Conservation (phyloP, 805 yeast species). For the Pichia nanzhaoensis region DNA sequence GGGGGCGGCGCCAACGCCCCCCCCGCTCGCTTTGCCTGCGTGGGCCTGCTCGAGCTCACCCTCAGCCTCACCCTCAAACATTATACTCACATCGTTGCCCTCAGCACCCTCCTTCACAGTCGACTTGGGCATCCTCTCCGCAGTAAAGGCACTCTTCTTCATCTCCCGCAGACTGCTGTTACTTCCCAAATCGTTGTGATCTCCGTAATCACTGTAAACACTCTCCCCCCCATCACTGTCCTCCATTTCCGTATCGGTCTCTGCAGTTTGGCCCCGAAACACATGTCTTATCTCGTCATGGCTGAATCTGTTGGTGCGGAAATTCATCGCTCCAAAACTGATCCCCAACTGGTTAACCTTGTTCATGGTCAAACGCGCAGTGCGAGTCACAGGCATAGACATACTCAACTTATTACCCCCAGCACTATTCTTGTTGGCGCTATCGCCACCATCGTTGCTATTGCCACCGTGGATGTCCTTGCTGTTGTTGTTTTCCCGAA, state of each 20-base stretch:
- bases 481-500: slow-evolving; percentile 1
- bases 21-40: too few relatives aligned
- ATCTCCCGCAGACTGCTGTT: slow-evolving; percentile 25
- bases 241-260: neutral
- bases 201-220: neutral
- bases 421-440: neutral
- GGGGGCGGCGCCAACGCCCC: neutral
- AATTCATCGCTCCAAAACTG: slow-evolving; percentile 12
- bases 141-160: slow-evolving; percentile 36
- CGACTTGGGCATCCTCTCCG: slow-evolving; percentile 66
- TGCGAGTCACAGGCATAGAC: neutral
- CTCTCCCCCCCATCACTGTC: neutral
- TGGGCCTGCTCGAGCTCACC: too few relatives aligned
- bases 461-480: neutral
- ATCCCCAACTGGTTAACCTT: slow-evolving; percentile 12
- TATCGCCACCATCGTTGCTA: neutral
- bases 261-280: neutral
- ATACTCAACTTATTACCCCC: slow-evolving; percentile 2
- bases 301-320: slow-evolving; percentile 11
- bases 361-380: slow-evolving; percentile 7
- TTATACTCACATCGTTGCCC: slow-evolving; percentile 60
- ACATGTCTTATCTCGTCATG: slow-evolving; percentile 5
- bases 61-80: slow-evolving; percentile 27
- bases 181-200: neutral
- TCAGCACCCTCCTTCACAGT: slow-evolving; percentile 60